Conservation (phyloP, 164 flowering plant species). For the Stephania japonica region DNA sequence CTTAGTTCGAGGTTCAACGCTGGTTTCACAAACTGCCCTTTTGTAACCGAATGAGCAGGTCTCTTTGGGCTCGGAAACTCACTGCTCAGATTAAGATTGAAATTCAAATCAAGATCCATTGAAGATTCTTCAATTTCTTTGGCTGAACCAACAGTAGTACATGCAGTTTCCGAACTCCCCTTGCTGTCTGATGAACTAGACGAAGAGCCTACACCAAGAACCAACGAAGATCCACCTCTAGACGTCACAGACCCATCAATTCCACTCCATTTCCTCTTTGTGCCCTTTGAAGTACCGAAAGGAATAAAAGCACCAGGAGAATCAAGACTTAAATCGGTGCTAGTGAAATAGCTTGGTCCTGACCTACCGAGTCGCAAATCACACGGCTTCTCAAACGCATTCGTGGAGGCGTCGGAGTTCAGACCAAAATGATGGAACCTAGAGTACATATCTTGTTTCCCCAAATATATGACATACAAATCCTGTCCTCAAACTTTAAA, state of each 20-base stretch:
- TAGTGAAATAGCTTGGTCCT: conserved; percentile 25
- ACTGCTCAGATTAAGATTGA: conserved; percentile 57
- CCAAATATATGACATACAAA: conserved; percentile 20
- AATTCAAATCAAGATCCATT: conserved; percentile 65
- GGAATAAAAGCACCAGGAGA: conserved; percentile 35
- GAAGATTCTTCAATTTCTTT: conserved; percentile 82
- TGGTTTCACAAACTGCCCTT: conserved; percentile 25
- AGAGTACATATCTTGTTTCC: conserved; percentile 31
- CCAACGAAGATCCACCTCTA: conserved; percentile 43
- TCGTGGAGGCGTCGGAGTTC: conserved; percentile 29
- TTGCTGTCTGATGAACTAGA: conserved; percentile 86
- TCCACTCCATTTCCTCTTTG: conserved; percentile 61
- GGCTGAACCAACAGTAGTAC: conserved; percentile 58
- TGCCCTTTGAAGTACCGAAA: conserved; percentile 38
- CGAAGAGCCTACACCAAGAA: conserved; percentile 60
- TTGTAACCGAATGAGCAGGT: conserved; percentile 18
- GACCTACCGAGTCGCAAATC: conserved; percentile 21
- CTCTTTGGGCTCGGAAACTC: conserved; percentile 38
- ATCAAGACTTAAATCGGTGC: conserved; percentile 56
- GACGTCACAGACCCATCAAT: conserved; percentile 32
- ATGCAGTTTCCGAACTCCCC: conserved; percentile 75
- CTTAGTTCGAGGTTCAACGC: conserved; percentile 61
- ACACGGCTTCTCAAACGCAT: conserved; percentile 46
- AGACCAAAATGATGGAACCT: conserved; percentile 43
- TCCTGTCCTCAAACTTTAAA: conserved; percentile 24